A percentile compares a stretch with the other conserved stretches of the same genome.
phyloP scores from a whole-genome alignment of 2,329 filamentous ascomycete species.

The Cytospora mali region DNA sequence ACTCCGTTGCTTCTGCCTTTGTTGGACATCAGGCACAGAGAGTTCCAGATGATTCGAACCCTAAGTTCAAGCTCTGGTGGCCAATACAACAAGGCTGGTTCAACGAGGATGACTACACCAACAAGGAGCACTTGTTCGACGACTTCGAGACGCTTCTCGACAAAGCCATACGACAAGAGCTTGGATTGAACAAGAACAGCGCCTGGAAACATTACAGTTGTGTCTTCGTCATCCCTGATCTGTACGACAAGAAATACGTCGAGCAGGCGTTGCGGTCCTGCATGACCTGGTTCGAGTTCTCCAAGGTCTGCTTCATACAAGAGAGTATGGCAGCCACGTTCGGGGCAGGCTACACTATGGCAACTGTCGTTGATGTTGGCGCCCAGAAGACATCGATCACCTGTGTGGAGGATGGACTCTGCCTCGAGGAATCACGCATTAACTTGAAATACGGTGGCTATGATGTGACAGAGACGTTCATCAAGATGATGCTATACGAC shows the following conservation, averaged over 20 bases:
- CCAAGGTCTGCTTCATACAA: slow-evolving; percentile 88
- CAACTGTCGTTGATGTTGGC: slow-evolving; percentile 94
- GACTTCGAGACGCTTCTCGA: slow-evolving; percentile 88
- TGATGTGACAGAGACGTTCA: slow-evolving; percentile 91
- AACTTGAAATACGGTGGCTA: slow-evolving; percentile 93
- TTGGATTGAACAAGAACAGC: slow-evolving; percentile 75
- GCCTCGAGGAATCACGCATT: slow-evolving; percentile 89
- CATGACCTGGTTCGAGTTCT: slow-evolving; percentile 88
- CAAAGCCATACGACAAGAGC: slow-evolving; percentile 81
- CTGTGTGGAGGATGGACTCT: slow-evolving; percentile 95
- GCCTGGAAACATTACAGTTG: slow-evolving; percentile 91
- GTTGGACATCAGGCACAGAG: slow-evolving; percentile 81
- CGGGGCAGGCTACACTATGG: slow-evolving; percentile 89
- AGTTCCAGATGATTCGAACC: slow-evolving; percentile 85
- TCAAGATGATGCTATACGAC: slow-evolving; percentile 98
- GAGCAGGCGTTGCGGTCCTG: slow-evolving; percentile 82
- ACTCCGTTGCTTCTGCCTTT: slow-evolving; percentile 65
- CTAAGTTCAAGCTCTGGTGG: slow-evolving; percentile 92
- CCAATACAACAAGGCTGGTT: slow-evolving; percentile 84
- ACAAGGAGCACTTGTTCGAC: slow-evolving; percentile 77
- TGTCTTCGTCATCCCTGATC: slow-evolving; percentile 94
- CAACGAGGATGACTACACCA: slow-evolving; percentile 86
- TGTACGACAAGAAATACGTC: slow-evolving; percentile 94
- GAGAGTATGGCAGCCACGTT: slow-evolving; percentile 95
- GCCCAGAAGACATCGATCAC: slow-evolving; percentile 97